Evolutionary conservation across 2,329 filamentous ascomycete genomes (phyloP).

Genomic region (Shiraia sp.): DNA sequence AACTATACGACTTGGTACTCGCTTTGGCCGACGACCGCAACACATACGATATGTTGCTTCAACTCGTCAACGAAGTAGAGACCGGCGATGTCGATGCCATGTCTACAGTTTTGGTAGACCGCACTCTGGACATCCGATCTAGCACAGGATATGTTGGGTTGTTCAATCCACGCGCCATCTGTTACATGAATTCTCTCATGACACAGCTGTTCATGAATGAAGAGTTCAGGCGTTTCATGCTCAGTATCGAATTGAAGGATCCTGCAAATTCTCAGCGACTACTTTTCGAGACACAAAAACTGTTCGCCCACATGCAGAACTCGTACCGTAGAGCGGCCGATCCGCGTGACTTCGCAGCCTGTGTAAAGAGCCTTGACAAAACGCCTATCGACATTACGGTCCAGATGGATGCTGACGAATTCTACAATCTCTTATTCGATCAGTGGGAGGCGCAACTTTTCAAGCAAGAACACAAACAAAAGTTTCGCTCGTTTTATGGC

Average conservation of each 20-base stretch:
- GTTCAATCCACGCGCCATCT: constrained; percentile 92
- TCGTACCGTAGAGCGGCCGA: constrained; percentile 75
- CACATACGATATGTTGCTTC: constrained; percentile 34
- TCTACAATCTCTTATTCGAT: constrained; percentile 92
- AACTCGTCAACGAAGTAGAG: constrained; percentile 25
- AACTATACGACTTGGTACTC: constrained; percentile 43
- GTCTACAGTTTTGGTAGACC: constrained; percentile 60
- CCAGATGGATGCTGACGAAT: constrained; percentile 98
- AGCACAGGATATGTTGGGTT: constrained; percentile 84
- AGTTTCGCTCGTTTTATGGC: constrained; percentile 82
- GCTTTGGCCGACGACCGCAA: constrained; percentile 37
- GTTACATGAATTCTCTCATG: constrained; percentile 93
- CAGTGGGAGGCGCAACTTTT: constrained; percentile 83
- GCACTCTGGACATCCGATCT: constrained; percentile 70
- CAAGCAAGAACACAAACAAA: constrained; percentile 67
- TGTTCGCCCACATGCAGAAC: constrained; percentile 87
- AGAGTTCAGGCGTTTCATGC: constrained; percentile 81
- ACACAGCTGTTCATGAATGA: constrained; percentile 97
- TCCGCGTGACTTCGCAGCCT: constrained; percentile 70
- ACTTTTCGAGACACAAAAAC: constrained; percentile 73
- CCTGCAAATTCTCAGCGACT: constrained; percentile 64
- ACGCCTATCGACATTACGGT: constrained; percentile 80
- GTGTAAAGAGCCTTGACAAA: constrained; percentile 82
- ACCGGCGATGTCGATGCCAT: constrained; percentile 56
- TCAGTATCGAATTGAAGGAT: constrained; percentile 60